A percentile compares a stretch with the other conserved stretches of the same genome.
These are phyloP conservation scores for Colletotrichum ledebouriae DNA, from an alignment of 2,329 filamentous ascomycete species.

Conservation along the genomic window DNA sequence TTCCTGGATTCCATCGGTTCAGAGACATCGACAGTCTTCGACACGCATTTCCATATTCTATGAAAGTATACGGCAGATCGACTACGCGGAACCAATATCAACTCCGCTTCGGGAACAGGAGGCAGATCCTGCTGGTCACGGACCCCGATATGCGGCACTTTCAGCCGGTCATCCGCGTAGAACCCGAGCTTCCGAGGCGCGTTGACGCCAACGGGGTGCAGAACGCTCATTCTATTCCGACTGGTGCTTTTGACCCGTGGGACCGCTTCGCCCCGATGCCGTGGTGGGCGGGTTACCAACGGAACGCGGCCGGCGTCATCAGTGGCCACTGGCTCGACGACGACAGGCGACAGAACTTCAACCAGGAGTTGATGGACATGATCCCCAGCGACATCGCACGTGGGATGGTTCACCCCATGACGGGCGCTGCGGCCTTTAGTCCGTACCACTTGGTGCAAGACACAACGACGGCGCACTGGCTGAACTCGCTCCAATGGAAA, in stretches of 20 bases:
- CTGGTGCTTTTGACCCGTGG: slow-evolving; percentile 5
- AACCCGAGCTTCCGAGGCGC: neutral
- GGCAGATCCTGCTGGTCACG: slow-evolving; percentile 28
- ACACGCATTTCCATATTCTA: neutral
- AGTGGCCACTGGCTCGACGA: neutral
- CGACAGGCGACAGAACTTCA: neutral
- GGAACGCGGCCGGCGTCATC: neutral
- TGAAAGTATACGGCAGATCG: slow-evolving; percentile 22
- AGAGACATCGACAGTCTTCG: neutral
- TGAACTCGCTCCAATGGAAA: no score
- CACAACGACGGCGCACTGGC: no score
- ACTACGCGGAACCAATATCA: neutral
- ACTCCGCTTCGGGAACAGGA: neutral
- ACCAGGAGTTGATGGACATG: neutral
- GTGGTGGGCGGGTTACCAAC: slow-evolving; percentile 27
- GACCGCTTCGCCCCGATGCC: slow-evolving; percentile 32
- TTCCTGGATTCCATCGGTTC: neutral
- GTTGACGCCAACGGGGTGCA: no score
- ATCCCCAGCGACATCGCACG: neutral
- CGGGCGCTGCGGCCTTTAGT: no score
- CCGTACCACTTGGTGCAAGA: no score
- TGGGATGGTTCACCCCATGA: no score
- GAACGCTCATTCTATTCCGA: neutral
- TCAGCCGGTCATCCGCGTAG: slow-evolving; percentile 6
- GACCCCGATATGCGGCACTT: slow-evolving; percentile 15